These are phyloP conservation scores for Lachnellula suecica DNA, from an alignment of 2,329 filamentous ascomycete genomes.

Conservation along the genomic window DNA sequence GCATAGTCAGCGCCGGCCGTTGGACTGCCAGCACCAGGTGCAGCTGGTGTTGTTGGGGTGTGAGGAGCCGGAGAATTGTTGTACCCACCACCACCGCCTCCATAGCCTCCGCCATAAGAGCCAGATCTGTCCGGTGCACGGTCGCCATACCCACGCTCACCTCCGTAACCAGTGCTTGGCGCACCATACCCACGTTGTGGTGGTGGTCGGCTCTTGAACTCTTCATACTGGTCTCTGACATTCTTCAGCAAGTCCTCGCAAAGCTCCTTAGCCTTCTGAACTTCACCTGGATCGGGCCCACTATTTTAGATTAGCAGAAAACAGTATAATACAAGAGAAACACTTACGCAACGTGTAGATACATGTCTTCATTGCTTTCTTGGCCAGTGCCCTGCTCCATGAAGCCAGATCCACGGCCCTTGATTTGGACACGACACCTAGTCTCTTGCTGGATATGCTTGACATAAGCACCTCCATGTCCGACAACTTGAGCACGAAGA, in stretches of 20 bases:
- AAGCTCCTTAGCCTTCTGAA: conserved; percentile 81
- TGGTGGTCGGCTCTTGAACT: conserved; percentile 77
- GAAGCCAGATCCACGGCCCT: conserved; percentile 92
- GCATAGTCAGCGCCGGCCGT: conserved; percentile 63
- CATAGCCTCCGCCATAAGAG: conserved; percentile 37
- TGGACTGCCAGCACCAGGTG: conserved; percentile 43
- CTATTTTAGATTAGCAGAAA: conserved; percentile 42
- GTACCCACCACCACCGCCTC: conserved; percentile 39
- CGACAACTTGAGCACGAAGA: conserved; percentile 91
- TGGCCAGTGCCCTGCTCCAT: conserved; percentile 83
- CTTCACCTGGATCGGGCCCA: conserved; percentile 83
- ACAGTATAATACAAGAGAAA: conserved; percentile 1
- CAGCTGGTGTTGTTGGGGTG: conserved; percentile 38
- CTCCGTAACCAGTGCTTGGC: conserved; percentile 39
- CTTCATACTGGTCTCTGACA: conserved; percentile 86
- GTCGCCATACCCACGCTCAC: conserved; percentile 50
- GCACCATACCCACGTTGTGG: conserved; percentile 61
- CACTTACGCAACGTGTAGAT: conserved; percentile 87
- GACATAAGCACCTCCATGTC: conserved; percentile 90
- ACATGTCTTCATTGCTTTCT: conserved; percentile 96
- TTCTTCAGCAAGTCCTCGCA: conserved; percentile 86
- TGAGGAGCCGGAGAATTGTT: conserved; percentile 31
- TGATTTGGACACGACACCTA: conserved; percentile 94
- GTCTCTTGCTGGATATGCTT: conserved; percentile 98
- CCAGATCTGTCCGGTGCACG: conserved; percentile 46